phyloP scores from a whole-genome alignment of 1,284 basidiomycete species.

The Tetrapyrgos nigripes region DNA sequence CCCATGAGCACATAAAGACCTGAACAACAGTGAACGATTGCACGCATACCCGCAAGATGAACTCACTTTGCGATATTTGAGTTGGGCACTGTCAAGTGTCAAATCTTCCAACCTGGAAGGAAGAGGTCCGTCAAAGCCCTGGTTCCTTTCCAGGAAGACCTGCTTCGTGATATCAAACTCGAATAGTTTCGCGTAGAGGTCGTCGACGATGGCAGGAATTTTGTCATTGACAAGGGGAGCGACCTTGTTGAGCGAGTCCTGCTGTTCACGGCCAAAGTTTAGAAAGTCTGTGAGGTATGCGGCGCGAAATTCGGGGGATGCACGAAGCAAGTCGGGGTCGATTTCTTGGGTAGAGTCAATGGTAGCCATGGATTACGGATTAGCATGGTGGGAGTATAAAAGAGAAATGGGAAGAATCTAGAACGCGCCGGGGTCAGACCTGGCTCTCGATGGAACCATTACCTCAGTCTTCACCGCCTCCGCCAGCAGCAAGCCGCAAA shows the following conservation, averaged over 20 bases:
- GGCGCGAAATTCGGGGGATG: constrained; percentile 9
- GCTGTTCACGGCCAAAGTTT: constrained; percentile 47
- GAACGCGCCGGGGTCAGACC: constrained; percentile 25
- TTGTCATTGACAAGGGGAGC: constrained; percentile 47
- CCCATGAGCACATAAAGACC: constrained; percentile 46
- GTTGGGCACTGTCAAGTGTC: constrained; percentile 49
- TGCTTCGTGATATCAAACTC: constrained; percentile 55
- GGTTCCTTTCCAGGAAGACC: constrained; percentile 41
- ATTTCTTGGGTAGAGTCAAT: constrained; percentile 14
- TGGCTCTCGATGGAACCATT: constrained; percentile 24
- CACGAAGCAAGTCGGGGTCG: constrained; percentile 12
- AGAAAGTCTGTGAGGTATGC: constrained; percentile 53
- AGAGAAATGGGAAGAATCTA: not conserved
- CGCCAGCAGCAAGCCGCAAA: constrained; percentile 35
- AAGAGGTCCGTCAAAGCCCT: constrained; percentile 42
- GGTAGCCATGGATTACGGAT: not conserved
- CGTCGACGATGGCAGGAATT: constrained; percentile 50
- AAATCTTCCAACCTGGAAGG: constrained; percentile 47
- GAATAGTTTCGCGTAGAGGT: constrained; percentile 53
- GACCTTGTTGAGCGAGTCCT: constrained; percentile 47
- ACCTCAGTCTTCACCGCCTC: constrained; percentile 10
- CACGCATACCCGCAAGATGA: constrained; percentile 8
- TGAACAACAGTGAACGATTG: constrained; percentile 15
- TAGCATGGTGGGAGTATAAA: not conserved
- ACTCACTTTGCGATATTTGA: constrained; percentile 52